phyloP scores from a whole-genome alignment of 257 asterid genomes.

The Eucommia ulmoides region DNA sequence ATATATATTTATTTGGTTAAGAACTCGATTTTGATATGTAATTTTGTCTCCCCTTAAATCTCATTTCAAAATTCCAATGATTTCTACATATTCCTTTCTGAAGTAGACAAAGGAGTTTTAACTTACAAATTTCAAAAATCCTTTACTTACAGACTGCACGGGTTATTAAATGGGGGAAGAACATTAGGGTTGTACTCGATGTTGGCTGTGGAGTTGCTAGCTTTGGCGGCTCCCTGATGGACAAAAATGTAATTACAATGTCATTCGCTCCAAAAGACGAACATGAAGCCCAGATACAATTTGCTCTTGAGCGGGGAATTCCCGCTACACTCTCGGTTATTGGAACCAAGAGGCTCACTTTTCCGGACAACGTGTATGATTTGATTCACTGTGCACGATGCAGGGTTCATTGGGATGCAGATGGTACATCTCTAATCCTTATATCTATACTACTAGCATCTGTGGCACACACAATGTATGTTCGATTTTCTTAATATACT shows the following conservation, averaged over 20 bases:
- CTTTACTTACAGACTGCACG: constrained; percentile 73
- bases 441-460: no score
- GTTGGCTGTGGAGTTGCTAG: constrained; percentile 99
- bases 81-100: constrained; percentile 8
- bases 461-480: no score
- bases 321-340: constrained; percentile 86
- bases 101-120: no score
- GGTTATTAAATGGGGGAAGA: constrained; percentile 65
- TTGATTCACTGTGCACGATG: constrained; percentile 94
- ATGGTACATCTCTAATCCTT: constrained; percentile 66
- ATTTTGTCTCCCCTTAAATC: no score
- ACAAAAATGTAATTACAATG: constrained; percentile 69
- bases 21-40: no score
- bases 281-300: constrained; percentile 99
- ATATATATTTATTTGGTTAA: no score
- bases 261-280: constrained; percentile 97
- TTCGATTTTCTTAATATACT: no score
- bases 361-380: constrained; percentile 78
- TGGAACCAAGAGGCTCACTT: constrained; percentile 67
- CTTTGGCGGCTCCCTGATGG: constrained; percentile 86
- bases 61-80: no score
- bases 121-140: no score
- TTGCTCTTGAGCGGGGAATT: constrained; percentile 94
- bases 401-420: constrained; percentile 94
- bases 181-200: constrained; percentile 72